A percentile compares a stretch with the other conserved stretches of the same genome.
phyloP scores from a whole-genome alignment of 2,329 filamentous ascomycete genomes.

The Metarhizium anisopliae region DNA sequence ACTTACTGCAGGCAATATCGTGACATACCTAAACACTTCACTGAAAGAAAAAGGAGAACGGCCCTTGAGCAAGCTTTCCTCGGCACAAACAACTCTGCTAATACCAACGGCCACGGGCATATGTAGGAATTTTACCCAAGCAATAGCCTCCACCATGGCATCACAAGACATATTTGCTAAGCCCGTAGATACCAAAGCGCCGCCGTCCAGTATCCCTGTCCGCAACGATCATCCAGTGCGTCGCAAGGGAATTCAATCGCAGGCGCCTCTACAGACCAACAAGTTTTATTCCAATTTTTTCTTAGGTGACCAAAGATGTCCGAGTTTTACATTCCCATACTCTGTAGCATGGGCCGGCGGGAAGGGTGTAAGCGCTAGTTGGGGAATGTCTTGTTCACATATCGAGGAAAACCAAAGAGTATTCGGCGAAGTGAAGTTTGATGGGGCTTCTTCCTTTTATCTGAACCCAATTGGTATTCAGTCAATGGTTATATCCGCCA shows the following conservation, averaged over 20 bases:
- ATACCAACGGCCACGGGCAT: not conserved
- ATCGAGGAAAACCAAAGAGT: conserved; percentile 58
- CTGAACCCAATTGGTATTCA: conserved; percentile 76
- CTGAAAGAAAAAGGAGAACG: not conserved
- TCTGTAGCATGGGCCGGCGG: conserved; percentile 60
- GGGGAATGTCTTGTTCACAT: conserved; percentile 71
- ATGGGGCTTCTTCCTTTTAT: conserved; percentile 60
- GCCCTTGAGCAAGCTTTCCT: not conserved
- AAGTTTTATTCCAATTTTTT: conserved; percentile 80
- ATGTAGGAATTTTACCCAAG: not conserved
- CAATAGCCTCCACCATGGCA: conserved; percentile 14
- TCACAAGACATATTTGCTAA: conserved; percentile 43
- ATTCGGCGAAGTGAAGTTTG: conserved; percentile 49
- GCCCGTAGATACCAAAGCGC: conserved; percentile 44
- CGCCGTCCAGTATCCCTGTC: conserved; percentile 36
- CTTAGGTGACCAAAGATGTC: conserved; percentile 59
- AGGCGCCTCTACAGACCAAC: conserved; percentile 58
- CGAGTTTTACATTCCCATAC: conserved; percentile 70
- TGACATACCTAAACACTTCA: not conserved
- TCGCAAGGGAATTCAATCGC: conserved; percentile 38
- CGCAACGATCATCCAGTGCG: conserved; percentile 50
- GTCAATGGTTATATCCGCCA: conserved; percentile 70
- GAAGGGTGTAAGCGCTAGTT: conserved; percentile 53
- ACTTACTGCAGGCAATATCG: not conserved
- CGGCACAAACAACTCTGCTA: not conserved